phyloP scores from a whole-genome alignment of 2,329 filamentous ascomycete genomes.

The Penicillium sp. region DNA sequence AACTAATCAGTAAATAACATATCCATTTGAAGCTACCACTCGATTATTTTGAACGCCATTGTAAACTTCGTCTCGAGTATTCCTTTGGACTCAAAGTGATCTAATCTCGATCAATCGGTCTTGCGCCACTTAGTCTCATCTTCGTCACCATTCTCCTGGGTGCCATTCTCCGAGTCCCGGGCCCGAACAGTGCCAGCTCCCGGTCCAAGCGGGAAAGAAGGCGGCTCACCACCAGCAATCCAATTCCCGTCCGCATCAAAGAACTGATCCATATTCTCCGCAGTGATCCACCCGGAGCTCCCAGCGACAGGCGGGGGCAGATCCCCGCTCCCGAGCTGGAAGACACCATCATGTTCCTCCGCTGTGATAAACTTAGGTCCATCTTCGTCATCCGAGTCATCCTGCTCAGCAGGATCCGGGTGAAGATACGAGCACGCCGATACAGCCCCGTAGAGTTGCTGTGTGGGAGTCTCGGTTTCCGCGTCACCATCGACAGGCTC shows the following conservation, averaged over 20 bases:
- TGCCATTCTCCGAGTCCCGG: slow-evolving; percentile 56
- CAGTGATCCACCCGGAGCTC: slow-evolving; percentile 65
- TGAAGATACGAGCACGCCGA: slow-evolving; percentile 51
- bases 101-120: slow-evolving; percentile 36
- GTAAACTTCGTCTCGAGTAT: not conserved
- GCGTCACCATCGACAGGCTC: slow-evolving; percentile 19
- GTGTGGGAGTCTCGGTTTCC: slow-evolving; percentile 39
- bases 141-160: slow-evolving; percentile 41
- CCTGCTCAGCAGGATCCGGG: slow-evolving; percentile 43
- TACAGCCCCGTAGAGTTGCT: slow-evolving; percentile 46
- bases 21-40: not conserved
- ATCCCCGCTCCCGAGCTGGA: slow-evolving; percentile 41
- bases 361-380: slow-evolving; percentile 15
- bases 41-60: slow-evolving; percentile 3
- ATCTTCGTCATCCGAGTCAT: slow-evolving; percentile 36
- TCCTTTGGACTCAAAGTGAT: not conserved
- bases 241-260: slow-evolving; percentile 81
- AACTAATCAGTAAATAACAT: not conserved
- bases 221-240: slow-evolving; percentile 55
- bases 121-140: slow-evolving; percentile 55
- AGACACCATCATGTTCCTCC: slow-evolving; percentile 29
- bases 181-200: slow-evolving; percentile 65
- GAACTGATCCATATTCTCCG: slow-evolving; percentile 82
- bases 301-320: slow-evolving; percentile 50
- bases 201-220: slow-evolving; percentile 46